A percentile compares a stretch with the other conserved stretches of the same genome.
Evolutionary conservation across 2,329 filamentous ascomycete genomes (phyloP).

Genomic region (Trichoderma citrinoviride): DNA sequence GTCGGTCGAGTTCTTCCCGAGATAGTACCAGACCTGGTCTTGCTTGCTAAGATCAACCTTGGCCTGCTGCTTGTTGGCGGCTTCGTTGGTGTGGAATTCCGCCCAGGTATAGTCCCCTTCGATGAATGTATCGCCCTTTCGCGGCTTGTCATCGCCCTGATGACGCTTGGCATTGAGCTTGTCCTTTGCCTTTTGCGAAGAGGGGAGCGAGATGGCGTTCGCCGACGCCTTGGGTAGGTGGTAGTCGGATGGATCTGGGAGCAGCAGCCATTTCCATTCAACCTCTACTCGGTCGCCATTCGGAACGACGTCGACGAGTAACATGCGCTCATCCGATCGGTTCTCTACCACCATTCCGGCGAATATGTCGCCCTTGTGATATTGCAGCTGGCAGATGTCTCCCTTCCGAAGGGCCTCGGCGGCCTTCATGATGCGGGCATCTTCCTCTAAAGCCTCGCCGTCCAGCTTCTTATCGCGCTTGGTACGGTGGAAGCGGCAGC

Average conservation of each 20-base stretch:
- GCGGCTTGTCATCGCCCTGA: conserved; percentile 58
- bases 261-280: conserved; percentile 78
- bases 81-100: conserved; percentile 69
- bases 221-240: conserved; percentile 71
- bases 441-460: conserved; percentile 66
- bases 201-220: conserved; percentile 69
- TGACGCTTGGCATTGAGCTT: conserved; percentile 65
- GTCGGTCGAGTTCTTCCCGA: conserved; percentile 83
- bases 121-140: conserved; percentile 65
- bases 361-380: conserved; percentile 80
- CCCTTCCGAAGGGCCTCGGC: conserved; percentile 67
- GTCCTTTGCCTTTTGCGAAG: conserved; percentile 60
- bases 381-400: conserved; percentile 84
- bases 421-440: conserved; percentile 64
- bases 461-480: conserved; percentile 78
- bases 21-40: conserved; percentile 83
- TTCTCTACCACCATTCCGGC: conserved; percentile 88
- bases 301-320: conserved; percentile 80
- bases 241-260: conserved; percentile 69
- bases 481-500: conserved; percentile 88
- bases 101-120: conserved; percentile 63
- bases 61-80: conserved; percentile 57
- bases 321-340: conserved; percentile 66
- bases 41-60: conserved; percentile 70
- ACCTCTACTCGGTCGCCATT: conserved; percentile 75